Evolutionary conservation across 2,329 filamentous ascomycete genomes (phyloP), one percentile per base, ranked within the genome.

Genomic region (Laburnicola sp.): DNA sequence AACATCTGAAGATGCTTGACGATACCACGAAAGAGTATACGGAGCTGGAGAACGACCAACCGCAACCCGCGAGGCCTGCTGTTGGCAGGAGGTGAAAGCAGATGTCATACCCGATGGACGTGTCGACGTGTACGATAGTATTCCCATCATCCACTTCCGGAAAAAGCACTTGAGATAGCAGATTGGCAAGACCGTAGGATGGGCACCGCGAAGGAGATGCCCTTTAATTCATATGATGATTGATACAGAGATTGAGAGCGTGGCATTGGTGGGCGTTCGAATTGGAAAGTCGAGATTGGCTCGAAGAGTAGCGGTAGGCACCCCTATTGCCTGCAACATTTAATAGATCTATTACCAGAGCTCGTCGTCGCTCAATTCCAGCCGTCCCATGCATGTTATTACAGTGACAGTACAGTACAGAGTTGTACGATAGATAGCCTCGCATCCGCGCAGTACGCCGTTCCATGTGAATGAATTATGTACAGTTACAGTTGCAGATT

Each of bases 1-100:
- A 79, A 58, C 87, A 92, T 68, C 77, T 95, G 56, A 88, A 86
- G 66, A 83, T 86, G 73, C 66, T 86, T 51, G 78, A 76, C 38
- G 76, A 81, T 25, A 78, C 85, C 48, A 79, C 79, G 66, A 80
- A 80, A 59, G 84, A 87, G 54, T 84, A 82, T 51, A 76, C 78
- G 27, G 80, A 81, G 54, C 82, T 82, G 71, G 76, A 84, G 55
- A 65, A 65, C 58, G 63, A 64, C 28, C 50, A 61, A 26, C 59
- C 58, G 45, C 47, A 51, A 25, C 57, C 64, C 6, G 54, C 60
- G 8, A 67, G 62, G 60, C 39, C 43, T 25, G 40, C 45, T n/a
- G n/a, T n/a, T 6, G 21, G 23, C 10, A 30, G 45, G 21, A 50
- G 51, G 35, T 54, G 47, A 54, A 36, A 11, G 11, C 8, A 4